Percentiles rank a stretch among this genome's conserved stretches.
Conservation (phyloP, 345 rosid genomes). For the Brassica incana region DNA sequence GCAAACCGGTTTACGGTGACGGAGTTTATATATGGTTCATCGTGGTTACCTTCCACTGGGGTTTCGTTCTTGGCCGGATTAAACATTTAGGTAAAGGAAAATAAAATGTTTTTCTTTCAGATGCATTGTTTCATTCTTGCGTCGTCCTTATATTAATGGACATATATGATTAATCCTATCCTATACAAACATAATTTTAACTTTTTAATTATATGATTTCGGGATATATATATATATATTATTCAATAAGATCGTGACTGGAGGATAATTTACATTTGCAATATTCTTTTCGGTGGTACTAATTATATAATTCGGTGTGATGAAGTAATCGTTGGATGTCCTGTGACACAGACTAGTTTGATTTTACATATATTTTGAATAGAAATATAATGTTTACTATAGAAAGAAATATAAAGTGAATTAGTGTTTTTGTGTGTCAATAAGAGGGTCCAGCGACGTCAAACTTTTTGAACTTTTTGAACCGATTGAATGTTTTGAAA, state of each 20-base stretch:
- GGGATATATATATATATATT: neutral
- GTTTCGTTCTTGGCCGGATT: constrained; percentile 91
- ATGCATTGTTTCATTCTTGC: constrained; percentile 40
- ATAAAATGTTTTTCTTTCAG: constrained; percentile 19
- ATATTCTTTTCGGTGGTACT: neutral
- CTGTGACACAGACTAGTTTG: neutral
- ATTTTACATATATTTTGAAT: neutral
- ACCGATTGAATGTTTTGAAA: neutral
- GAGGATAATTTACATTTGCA: neutral
- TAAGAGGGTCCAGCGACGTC: constrained; percentile 4
- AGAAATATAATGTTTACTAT: neutral
- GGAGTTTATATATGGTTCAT: constrained; percentile 80
- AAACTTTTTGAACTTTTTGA: neutral
- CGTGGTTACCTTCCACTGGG: constrained; percentile 98
- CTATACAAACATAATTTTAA: constrained; percentile 25
- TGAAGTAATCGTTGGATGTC: neutral
- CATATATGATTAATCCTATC: constrained; percentile 20
- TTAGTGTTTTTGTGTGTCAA: neutral
- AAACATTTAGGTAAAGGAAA: constrained; percentile 42
- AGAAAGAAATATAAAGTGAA: neutral
- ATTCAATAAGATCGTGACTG: constrained; percentile 14
- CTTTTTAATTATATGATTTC: constrained; percentile 11
- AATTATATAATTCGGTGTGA: neutral
- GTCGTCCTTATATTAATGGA: constrained; percentile 32
- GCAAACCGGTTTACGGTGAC: constrained; percentile 80